phyloP scores from a whole-genome alignment of 2,329 filamentous ascomycete species.

The Botrytis fragariae region DNA sequence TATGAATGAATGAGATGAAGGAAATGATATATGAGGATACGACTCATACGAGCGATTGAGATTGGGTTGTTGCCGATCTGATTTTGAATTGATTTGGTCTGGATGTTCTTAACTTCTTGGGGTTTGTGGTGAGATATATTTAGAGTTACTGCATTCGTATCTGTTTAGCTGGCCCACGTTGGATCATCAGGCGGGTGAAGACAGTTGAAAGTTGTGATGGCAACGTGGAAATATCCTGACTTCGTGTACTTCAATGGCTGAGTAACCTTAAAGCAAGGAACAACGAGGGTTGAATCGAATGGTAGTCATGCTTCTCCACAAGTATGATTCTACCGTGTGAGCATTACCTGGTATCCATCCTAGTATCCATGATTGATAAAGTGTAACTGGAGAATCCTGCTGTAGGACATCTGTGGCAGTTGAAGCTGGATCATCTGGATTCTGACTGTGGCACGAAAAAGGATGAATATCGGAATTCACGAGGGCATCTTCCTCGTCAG shows the following conservation, averaged over 20 bases:
- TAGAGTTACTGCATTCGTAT: background rate
- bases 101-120: background rate
- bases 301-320: background rate
- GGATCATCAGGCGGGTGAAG: background rate
- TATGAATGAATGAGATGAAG: background rate
- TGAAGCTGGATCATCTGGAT: background rate
- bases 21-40: background rate
- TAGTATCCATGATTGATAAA: background rate
- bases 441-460: background rate
- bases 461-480: background rate
- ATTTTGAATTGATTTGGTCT: slow-evolving; percentile 5
- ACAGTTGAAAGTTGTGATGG: slow-evolving; percentile 2
- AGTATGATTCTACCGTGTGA: background rate
- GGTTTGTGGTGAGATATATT: background rate
- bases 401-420: background rate
- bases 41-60: slow-evolving; percentile 5
- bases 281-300: background rate
- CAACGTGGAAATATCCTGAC: slow-evolving; percentile 10
- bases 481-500: background rate
- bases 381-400: background rate
- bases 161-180: background rate
- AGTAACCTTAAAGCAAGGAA: background rate
- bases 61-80: background rate
- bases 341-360: background rate
- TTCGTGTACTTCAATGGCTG: background rate